Conservation (phyloP, 768 basidiomycete genomes). For the Podaxis sp. region DNA sequence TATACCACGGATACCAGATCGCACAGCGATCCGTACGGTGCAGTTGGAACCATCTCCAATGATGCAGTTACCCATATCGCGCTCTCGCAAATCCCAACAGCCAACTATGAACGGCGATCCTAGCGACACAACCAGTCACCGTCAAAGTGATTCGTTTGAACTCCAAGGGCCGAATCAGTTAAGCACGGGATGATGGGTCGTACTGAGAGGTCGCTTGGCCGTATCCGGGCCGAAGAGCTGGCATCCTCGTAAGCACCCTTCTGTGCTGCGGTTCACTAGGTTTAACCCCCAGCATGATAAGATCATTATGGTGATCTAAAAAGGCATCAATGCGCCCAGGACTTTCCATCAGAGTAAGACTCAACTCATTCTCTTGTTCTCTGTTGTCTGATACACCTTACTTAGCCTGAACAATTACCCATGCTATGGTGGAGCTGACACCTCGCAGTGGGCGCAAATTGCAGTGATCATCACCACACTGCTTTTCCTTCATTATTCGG, state of each 20-base stretch:
- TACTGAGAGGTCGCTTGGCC: neutral
- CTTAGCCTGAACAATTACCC: no score
- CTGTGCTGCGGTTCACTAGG: neutral
- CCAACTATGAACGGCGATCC: constrained; percentile 15
- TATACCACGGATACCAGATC: constrained; percentile 31
- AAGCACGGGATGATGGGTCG: neutral
- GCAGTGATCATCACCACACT: neutral
- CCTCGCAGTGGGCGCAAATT: neutral
- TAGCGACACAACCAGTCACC: neutral
- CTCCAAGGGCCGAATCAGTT: neutral
- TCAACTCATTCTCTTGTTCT: neutral
- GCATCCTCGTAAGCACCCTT: neutral
- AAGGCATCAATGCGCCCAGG: neutral
- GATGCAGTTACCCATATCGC: constrained; percentile 45
- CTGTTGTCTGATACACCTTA: neutral
- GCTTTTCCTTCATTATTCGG: neutral
- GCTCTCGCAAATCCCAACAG: constrained; percentile 21
- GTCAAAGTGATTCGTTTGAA: neutral
- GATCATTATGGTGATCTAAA: neutral
- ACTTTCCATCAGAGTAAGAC: neutral
- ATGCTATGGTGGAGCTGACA: neutral
- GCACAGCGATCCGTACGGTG: constrained; percentile 40
- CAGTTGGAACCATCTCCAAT: constrained; percentile 54
- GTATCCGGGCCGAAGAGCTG: neutral
- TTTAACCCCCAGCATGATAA: neutral